phyloP scores from a whole-genome alignment of 2,329 filamentous ascomycete genomes.

The Aspergillus floridensis region DNA sequence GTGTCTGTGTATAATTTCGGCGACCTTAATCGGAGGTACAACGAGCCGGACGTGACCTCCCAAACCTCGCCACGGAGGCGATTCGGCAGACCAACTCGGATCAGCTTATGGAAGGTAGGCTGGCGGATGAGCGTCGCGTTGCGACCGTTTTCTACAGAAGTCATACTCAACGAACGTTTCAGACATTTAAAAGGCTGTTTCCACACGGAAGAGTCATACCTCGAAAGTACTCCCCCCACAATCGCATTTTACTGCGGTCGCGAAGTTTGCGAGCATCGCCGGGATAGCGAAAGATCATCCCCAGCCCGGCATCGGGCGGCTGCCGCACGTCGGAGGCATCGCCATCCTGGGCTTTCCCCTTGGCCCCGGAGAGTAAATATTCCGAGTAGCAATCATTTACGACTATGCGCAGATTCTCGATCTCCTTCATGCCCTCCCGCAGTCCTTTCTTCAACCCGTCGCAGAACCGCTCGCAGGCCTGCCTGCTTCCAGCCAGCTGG shows the following conservation, averaged over 20 bases:
- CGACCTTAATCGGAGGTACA: constrained; percentile 82
- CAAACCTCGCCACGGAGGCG: constrained; percentile 89
- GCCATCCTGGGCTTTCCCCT: constrained; percentile 51
- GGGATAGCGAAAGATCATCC: constrained; percentile 89
- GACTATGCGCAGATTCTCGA: constrained; percentile 78
- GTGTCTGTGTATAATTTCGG: constrained; percentile 83
- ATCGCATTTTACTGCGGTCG: constrained; percentile 92
- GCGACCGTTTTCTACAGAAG: constrained; percentile 72
- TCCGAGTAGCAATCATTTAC: constrained; percentile 88
- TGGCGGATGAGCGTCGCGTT: constrained; percentile 91
- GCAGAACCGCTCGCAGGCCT: constrained; percentile 91
- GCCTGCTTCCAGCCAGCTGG: constrained; percentile 83
- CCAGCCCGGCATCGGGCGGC: constrained; percentile 88
- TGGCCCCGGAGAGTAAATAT: constrained; percentile 60
- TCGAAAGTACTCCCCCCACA: constrained; percentile 94
- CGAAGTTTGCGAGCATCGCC: constrained; percentile 91
- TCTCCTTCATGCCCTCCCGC: constrained; percentile 80
- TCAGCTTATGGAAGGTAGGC: constrained; percentile 95
- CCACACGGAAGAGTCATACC: constrained; percentile 28
- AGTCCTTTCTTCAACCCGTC: constrained; percentile 91
- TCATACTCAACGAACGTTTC: constrained; percentile 11
- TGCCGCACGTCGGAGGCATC: constrained; percentile 46
- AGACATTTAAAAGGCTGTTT: not conserved
- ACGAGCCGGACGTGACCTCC: constrained; percentile 89
- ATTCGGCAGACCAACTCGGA: constrained; percentile 91